Base-by-base conservation (phyloP, 2,329 filamentous ascomycete genomes). In the Ceratocystis albifundus region DNA sequence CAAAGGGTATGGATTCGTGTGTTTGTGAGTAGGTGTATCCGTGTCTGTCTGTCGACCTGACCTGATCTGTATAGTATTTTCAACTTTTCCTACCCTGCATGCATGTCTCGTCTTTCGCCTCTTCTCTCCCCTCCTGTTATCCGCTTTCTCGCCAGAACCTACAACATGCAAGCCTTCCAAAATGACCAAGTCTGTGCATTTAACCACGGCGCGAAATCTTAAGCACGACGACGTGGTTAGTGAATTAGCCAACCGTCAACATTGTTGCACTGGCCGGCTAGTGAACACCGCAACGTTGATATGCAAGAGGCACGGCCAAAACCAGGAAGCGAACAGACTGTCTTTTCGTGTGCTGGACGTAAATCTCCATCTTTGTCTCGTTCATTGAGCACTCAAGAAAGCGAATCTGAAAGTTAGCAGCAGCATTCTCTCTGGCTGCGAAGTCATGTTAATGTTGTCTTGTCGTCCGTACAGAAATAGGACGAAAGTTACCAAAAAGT, bases 181-280 rank as follows among this genome's bases (percentile, higher is more conserved):
- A 30, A 28, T 57, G 53, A 25, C 4, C 53, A 57, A 57, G 25
- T 57, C 22, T n/a, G 53, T 30, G 53, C 53, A 57, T 30, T 57
- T 57, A 15, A 57, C 36, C 53, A 57, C 25, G 10, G 53, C 53
- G 30, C 20, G 4, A 57, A 12, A 28, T 15, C 20, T 30, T 22
- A 32, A 57, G 53, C 53, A 57, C 53, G 15, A 30, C 53, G 25
- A 57, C 53, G 53, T 57, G 53, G 20, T 15, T 57, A 57, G 53
- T 17, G 53, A 25, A 28, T 57, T 20, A 28, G 53, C 53, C 53
- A 57, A 57, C 53, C 53, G 53, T 57, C 53, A 57, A 57, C 25
- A 12, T 12, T 32, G 25, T 57, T 28, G 53, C 53, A 57, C 17
- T 30, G 53, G 53, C 22, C 53, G 17, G 25, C 53, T 12, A 57